Percentiles rank a stretch among this genome's conserved stretches.
Conservation (phyloP, 2,329 filamentous ascomycete genomes). For the Trichocomaceae sp. region DNA sequence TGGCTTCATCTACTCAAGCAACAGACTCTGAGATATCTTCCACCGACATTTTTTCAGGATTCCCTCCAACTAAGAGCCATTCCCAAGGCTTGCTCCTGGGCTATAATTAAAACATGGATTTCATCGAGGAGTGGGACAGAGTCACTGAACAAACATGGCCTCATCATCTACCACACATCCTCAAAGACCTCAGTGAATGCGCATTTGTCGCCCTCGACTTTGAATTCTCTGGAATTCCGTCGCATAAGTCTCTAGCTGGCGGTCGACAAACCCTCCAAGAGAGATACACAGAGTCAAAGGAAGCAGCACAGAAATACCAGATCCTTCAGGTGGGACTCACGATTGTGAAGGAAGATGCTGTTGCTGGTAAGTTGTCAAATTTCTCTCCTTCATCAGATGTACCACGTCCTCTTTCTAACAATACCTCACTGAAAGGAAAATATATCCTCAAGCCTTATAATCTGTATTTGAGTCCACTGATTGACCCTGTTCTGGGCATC, state of each 20-base stretch:
- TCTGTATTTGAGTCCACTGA: conserved; percentile 54
- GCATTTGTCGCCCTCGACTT: conserved; percentile 60
- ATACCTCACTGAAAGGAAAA: conserved; percentile 29
- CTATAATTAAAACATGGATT: conserved; percentile 45
- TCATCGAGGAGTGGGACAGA: background rate
- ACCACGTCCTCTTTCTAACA: background rate
- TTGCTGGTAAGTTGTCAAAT: conserved; percentile 37
- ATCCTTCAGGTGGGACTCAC: conserved; percentile 63
- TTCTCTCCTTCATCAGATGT: background rate
- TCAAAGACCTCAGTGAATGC: conserved; percentile 52
- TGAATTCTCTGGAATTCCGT: conserved; percentile 59
- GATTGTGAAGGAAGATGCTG: conserved; percentile 52
- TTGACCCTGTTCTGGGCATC: conserved; percentile 48
- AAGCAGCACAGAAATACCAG: conserved; percentile 56
- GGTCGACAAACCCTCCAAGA: conserved; percentile 50
- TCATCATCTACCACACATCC: conserved; percentile 47
- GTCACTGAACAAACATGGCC: conserved; percentile 47
- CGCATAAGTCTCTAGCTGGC: conserved; percentile 31
- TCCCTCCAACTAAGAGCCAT: background rate
- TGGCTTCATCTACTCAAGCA: background rate
- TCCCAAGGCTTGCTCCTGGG: background rate
- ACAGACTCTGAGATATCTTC: background rate
- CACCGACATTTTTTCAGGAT: background rate
- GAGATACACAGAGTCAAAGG: conserved; percentile 55
- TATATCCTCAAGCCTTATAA: conserved; percentile 61